Evolutionary conservation across 352 stramenopile genomes (phyloP).

Genomic region (Pythium coloratum): DNA sequence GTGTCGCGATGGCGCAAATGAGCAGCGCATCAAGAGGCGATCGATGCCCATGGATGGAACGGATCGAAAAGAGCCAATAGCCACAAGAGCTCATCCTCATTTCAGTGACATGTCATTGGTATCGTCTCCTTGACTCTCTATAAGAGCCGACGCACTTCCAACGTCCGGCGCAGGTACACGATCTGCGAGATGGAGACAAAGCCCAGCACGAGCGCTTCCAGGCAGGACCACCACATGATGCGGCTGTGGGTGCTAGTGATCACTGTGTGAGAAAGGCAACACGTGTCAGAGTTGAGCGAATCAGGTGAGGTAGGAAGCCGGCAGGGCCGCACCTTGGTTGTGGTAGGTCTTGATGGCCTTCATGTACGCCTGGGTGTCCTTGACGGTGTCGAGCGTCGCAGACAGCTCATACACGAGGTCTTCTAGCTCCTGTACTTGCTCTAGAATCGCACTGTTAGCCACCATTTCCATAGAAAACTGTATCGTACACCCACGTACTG

Average conservation of each 20-base stretch:
- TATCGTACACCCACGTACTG: constrained; percentile 47
- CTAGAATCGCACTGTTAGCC: constrained; percentile 27
- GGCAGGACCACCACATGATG: constrained; percentile 81
- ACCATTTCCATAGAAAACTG: neutral
- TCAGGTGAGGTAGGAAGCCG: neutral
- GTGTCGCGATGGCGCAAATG: neutral
- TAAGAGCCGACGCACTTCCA: constrained; percentile 84
- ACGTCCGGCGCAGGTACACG: constrained; percentile 75
- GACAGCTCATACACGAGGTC: constrained; percentile 86
- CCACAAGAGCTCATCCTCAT: constrained; percentile 7
- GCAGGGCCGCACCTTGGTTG: constrained; percentile 42
- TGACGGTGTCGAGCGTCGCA: constrained; percentile 85
- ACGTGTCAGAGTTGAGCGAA: neutral
- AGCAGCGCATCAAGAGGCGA: neutral
- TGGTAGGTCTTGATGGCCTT: constrained; percentile 85
- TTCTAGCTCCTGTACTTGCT: constrained; percentile 86
- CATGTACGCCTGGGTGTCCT: constrained; percentile 87
- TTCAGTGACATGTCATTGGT: constrained; percentile 24
- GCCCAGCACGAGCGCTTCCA: constrained; percentile 73
- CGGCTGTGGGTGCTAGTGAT: constrained; percentile 82
- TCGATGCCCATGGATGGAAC: constrained; percentile 10
- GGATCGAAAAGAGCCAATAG: neutral
- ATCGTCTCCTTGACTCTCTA: constrained; percentile 30
- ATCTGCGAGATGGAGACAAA: constrained; percentile 81
- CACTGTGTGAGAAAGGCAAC: constrained; percentile 34